phyloP scores from a whole-genome alignment of 371 early-diverging fungal species.

The Umbelopsis sp. region DNA sequence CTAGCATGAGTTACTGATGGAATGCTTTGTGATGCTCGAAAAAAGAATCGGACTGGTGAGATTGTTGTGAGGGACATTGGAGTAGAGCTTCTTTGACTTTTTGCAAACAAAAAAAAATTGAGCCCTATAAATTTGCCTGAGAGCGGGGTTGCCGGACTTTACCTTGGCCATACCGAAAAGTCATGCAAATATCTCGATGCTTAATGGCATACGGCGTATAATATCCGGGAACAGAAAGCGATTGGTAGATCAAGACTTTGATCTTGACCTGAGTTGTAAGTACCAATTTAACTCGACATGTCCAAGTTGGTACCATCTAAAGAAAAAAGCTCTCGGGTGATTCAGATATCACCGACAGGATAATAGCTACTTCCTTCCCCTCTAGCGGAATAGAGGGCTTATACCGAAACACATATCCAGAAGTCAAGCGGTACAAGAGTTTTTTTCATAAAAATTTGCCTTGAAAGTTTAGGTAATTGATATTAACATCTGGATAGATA shows the following conservation, averaged over 20 bases:
- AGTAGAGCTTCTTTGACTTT: neutral
- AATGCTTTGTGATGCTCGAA: slow-evolving; percentile 24
- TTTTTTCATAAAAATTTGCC: neutral
- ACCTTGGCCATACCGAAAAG: neutral
- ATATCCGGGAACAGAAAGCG: slow-evolving; percentile 63
- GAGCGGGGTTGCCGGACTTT: neutral
- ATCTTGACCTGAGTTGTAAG: slow-evolving; percentile 71
- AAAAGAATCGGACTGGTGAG: slow-evolving; percentile 27
- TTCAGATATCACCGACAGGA: slow-evolving; percentile 62
- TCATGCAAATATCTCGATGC: slow-evolving; percentile 23
- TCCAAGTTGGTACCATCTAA: neutral
- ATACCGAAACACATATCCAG: slow-evolving; percentile 62
- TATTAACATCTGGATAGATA: slow-evolving; percentile 42
- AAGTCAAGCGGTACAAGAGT: slow-evolving; percentile 59
- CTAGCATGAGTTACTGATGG: slow-evolving; percentile 30
- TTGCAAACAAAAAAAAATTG: neutral
- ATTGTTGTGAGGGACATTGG: neutral
- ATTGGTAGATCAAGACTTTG: slow-evolving; percentile 42
- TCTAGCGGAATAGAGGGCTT: slow-evolving; percentile 64
- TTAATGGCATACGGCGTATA: slow-evolving; percentile 38
- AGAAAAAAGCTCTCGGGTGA: neutral
- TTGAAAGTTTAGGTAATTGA: neutral
- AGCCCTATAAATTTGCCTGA: neutral
- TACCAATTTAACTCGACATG: neutral
- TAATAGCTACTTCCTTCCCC: slow-evolving; percentile 79